These are phyloP conservation scores for Ricinus communis DNA, from an alignment of 345 rosid species.

Conservation along the genomic window DNA sequence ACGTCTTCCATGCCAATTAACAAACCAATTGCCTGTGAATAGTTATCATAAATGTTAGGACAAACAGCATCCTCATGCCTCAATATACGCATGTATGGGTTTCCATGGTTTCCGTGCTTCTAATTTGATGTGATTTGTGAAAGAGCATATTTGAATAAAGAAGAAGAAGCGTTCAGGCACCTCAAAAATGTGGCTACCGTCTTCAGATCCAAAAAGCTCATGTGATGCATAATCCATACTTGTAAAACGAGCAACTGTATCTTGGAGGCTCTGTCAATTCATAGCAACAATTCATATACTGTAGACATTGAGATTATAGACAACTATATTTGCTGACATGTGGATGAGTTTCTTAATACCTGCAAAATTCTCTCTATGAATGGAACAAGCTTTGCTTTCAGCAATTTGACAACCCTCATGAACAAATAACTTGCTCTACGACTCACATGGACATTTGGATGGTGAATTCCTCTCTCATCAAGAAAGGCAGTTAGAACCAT, in stretches of 20 bases:
- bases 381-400: slow-evolving; percentile 89
- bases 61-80: background rate
- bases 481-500: slow-evolving; percentile 78
- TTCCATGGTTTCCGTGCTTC: background rate
- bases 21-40: slow-evolving; percentile 78
- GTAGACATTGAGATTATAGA: slow-evolving; percentile 9
- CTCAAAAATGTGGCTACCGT: slow-evolving; percentile 90
- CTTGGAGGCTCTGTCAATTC: slow-evolving; percentile 69
- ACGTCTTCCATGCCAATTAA: slow-evolving; percentile 93
- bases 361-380: slow-evolving; percentile 78
- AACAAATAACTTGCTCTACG: slow-evolving; percentile 89
- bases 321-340: background rate
- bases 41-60: slow-evolving; percentile 6
- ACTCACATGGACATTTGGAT: slow-evolving; percentile 71
- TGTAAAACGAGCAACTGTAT: slow-evolving; percentile 66
- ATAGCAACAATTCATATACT: slow-evolving; percentile 17
- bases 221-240: slow-evolving; percentile 45
- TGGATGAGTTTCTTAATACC: slow-evolving; percentile 40
- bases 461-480: slow-evolving; percentile 95
- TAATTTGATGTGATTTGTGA: background rate
- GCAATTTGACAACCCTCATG: slow-evolving; percentile 79
- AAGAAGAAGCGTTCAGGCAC: slow-evolving; percentile 25
- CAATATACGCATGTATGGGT: background rate
- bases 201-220: slow-evolving; percentile 68
- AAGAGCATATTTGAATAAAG: background rate